phyloP scores from a whole-genome alignment of 2,329 filamentous ascomycete species.

The Didymella keratinophila region DNA sequence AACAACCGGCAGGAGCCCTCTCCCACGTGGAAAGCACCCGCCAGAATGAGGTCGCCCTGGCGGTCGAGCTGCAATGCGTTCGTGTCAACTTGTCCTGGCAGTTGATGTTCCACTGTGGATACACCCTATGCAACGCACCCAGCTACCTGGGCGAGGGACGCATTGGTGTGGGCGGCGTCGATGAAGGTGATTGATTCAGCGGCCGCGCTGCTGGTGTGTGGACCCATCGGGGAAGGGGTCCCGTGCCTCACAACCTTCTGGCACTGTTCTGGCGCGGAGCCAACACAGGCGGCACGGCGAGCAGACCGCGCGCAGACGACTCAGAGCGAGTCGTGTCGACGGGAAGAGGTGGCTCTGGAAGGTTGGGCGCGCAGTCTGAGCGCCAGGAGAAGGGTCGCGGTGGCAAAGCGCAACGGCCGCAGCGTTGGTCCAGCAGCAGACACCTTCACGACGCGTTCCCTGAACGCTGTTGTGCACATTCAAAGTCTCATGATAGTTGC shows the following conservation, averaged over 20 bases:
- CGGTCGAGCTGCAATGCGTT: slow-evolving; percentile 11
- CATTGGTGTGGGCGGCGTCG: slow-evolving; percentile 22
- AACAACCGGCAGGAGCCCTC: slow-evolving; percentile 5
- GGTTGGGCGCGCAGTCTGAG: slow-evolving; percentile 15
- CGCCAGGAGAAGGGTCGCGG: slow-evolving; percentile 13
- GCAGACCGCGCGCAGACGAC: slow-evolving; percentile 21
- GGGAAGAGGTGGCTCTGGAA: slow-evolving; percentile 17
- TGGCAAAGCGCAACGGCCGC: slow-evolving; percentile 4
- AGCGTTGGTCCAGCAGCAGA: neutral
- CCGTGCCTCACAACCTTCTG: slow-evolving; percentile 38
- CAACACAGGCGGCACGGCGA: slow-evolving; percentile 36
- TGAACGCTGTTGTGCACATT: neutral
- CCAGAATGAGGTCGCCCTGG: slow-evolving; percentile 10
- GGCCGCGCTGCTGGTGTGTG: slow-evolving; percentile 22
- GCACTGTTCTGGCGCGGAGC: slow-evolving; percentile 41
- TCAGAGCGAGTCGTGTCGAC: slow-evolving; percentile 26
- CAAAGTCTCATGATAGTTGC: neutral
- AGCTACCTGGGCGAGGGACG: slow-evolving; percentile 44
- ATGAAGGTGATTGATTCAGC: slow-evolving; percentile 22
- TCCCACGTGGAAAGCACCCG: slow-evolving; percentile 22
- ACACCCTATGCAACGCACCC: slow-evolving; percentile 30
- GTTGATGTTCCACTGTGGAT: slow-evolving; percentile 23
- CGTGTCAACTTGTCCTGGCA: slow-evolving; percentile 13
- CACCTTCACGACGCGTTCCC: neutral
- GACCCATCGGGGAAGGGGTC: slow-evolving; percentile 43